A percentile compares a stretch with the other conserved stretches of the same genome.
Conservation (phyloP, 805 yeast species). For the Yarrowia keelungensis region DNA sequence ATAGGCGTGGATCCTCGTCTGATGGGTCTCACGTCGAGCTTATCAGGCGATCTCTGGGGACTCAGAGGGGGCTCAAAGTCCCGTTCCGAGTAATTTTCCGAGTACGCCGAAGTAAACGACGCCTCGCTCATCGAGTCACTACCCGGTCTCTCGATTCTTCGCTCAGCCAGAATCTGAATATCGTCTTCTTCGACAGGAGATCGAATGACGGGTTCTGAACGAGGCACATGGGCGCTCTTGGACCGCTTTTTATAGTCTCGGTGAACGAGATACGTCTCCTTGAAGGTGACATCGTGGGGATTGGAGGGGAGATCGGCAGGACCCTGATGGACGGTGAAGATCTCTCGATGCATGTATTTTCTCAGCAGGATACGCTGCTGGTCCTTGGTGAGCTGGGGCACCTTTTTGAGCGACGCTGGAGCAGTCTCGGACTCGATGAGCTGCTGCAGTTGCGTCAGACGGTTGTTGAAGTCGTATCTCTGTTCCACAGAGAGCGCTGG, state of each 20-base stretch:
- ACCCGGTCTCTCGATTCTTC: conserved; percentile 2
- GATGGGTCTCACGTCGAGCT: conserved; percentile 10
- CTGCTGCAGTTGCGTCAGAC: conserved; percentile 12
- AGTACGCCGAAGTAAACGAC: conserved; percentile 8
- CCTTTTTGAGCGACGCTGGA: conserved; percentile 14
- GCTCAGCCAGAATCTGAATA: conserved; percentile 1
- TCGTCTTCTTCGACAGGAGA: conserved; percentile 16
- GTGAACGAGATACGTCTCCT: conserved; percentile 22
- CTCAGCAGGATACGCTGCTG: conserved; percentile 40
- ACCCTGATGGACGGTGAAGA: conserved; percentile 44
- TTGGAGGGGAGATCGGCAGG: conserved; percentile 18
- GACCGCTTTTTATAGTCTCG: conserved; percentile 22
- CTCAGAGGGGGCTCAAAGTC: conserved; percentile 34
- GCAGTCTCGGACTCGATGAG: conserved; percentile 20
- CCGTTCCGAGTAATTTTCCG: conserved; percentile 9
- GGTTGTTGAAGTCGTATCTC: conserved; percentile 33
- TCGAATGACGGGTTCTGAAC: conserved; percentile 1
- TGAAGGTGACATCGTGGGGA: conserved; percentile 3
- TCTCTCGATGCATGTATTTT: conserved; percentile 45
- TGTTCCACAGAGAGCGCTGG: conserved; percentile 20
- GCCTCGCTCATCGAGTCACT: conserved; percentile 11
- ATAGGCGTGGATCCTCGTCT: conserved; percentile 2
- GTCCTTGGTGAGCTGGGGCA: conserved; percentile 30
- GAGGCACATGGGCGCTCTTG: conserved; percentile 5
- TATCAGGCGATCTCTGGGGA: conserved; percentile 13